Percentiles rank a stretch among this genome's conserved stretches.
These are phyloP conservation scores for Collybia mongolica DNA, from an alignment of 768 basidiomycete species.

Conservation along the genomic window DNA sequence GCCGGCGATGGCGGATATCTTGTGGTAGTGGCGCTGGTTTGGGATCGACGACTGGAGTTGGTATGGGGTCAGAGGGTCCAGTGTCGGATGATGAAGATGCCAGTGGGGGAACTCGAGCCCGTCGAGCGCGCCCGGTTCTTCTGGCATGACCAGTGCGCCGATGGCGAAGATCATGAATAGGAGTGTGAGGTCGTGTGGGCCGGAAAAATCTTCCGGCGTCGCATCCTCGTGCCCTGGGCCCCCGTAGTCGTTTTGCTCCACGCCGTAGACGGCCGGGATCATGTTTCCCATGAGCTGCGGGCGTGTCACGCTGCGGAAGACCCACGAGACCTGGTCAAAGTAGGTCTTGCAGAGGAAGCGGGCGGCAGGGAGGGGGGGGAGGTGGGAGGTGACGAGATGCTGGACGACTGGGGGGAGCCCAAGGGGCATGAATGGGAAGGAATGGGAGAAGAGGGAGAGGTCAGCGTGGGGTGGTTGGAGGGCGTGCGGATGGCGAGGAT, in stretches of 20 bases:
- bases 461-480: constrained; percentile 14
- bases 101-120: no score
- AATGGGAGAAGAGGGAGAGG: constrained; percentile 51
- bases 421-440: constrained; percentile 66
- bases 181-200: no score
- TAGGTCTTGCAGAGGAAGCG: no score
- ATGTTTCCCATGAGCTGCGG: constrained; percentile 45
- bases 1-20: not conserved
- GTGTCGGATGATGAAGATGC: not conserved
- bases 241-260: no score
- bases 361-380: no score
- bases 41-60: constrained; percentile 4
- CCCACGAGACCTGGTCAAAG: constrained; percentile 50
- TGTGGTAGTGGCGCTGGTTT: constrained; percentile 9
- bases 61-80: not conserved
- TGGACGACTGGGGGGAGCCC: constrained; percentile 47
- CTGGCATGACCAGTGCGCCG: no score
- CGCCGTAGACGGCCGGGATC: constrained; percentile 37
- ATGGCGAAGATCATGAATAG: no score
- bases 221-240: no score
- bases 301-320: constrained; percentile 46
- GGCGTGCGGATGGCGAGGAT: not conserved
- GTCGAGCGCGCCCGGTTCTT: no score
- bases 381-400: constrained; percentile 48
- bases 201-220: no score